A percentile compares a stretch with the other conserved stretches of the same genome.
phyloP scores from a whole-genome alignment of 148 eudicot species.

The Vaccinium vitisidaea region DNA sequence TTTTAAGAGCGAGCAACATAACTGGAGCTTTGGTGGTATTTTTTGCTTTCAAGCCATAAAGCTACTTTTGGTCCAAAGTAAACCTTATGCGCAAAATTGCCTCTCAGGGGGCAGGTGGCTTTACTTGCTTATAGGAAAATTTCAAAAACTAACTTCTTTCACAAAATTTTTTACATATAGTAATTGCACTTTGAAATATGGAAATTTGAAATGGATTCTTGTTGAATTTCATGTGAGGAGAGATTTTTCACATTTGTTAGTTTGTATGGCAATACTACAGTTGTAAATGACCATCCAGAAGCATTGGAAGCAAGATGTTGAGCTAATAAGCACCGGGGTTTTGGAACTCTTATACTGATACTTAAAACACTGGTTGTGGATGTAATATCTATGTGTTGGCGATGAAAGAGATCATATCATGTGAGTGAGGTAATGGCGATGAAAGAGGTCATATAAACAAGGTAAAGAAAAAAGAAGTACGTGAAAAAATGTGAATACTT shows the following conservation, averaged over 20 bases:
- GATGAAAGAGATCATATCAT: too few species aligned
- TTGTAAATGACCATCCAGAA: neutral
- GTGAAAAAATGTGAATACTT: neutral
- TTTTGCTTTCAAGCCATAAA: neutral
- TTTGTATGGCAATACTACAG: neutral
- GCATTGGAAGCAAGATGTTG: neutral
- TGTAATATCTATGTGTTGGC: too few species aligned
- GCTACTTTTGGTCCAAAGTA: neutral
- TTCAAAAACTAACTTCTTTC: neutral
- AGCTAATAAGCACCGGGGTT: neutral
- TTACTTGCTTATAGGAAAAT: neutral
- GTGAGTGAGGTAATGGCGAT: too few species aligned
- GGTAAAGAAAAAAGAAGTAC: too few species aligned
- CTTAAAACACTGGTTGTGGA: too few species aligned
- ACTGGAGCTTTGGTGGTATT: neutral
- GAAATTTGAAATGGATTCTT: neutral
- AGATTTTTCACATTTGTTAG: neutral
- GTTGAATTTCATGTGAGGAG: neutral
- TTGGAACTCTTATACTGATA: neutral
- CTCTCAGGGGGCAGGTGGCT: neutral
- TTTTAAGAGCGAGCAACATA: neutral
- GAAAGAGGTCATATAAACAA: too few species aligned
- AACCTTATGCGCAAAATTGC: neutral
- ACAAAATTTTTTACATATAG: neutral
- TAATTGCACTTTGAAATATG: neutral